Evolutionary conservation across 371 early-diverging fungal species (phyloP).

Genomic region (Zychaea mexicana): DNA sequence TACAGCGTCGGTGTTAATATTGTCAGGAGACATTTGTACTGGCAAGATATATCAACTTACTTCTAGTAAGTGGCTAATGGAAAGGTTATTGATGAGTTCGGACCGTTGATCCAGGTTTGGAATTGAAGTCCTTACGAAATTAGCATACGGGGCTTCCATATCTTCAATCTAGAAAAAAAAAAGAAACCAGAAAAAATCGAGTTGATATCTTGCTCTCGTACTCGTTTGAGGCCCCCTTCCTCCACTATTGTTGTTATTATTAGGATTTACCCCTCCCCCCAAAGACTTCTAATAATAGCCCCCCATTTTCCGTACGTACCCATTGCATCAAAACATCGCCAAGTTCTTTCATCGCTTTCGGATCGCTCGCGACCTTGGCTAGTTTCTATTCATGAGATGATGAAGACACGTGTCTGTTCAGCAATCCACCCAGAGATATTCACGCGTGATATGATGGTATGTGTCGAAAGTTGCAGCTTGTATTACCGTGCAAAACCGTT

Average conservation of each 20-base stretch:
- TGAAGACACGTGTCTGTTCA: no score
- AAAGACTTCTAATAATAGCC: not conserved
- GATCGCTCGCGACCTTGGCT: conserved; percentile 16
- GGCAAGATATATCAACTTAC: conserved; percentile 23
- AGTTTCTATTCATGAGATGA: conserved; percentile 12
- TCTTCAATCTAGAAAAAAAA: conserved; percentile 38
- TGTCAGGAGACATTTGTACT: no score
- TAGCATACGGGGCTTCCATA: conserved; percentile 55
- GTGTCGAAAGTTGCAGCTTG: not conserved
- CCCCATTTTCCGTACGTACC: conserved; percentile 27
- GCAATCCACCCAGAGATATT: not conserved
- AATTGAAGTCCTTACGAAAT: conserved; percentile 42
- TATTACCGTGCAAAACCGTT: conserved; percentile 45
- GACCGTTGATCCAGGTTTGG: conserved; percentile 36
- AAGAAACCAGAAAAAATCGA: no score
- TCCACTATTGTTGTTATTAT: not conserved
- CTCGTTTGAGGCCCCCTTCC: no score
- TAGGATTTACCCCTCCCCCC: not conserved
- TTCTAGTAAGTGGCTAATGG: conserved; percentile 27
- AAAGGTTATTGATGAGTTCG: conserved; percentile 35
- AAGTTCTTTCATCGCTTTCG: conserved; percentile 36
- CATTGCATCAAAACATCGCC: conserved; percentile 51
- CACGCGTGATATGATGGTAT: not conserved
- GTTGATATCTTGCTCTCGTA: no score
- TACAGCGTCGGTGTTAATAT: conserved; percentile 9